phyloP scores from a whole-genome alignment of 2,329 filamentous ascomycete genomes.

The Zymoseptoria passerinii region DNA sequence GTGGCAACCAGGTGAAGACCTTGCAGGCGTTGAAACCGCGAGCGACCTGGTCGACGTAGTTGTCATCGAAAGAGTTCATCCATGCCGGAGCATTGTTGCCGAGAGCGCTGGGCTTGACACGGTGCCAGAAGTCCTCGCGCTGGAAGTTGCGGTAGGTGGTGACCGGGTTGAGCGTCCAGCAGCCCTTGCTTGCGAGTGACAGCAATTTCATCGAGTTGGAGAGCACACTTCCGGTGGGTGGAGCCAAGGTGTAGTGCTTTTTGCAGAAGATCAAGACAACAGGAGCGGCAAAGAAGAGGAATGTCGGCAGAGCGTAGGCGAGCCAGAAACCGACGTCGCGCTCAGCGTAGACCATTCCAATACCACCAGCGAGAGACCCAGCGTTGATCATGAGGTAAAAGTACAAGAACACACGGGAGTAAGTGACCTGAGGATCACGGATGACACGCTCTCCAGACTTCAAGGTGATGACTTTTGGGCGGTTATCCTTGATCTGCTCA shows the following conservation, averaged over 20 bases:
- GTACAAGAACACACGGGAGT: conserved; percentile 46
- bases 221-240: conserved; percentile 61
- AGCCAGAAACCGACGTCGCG: conserved; percentile 58
- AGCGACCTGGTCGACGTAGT: conserved; percentile 70
- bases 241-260: conserved; percentile 49
- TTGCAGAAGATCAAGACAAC: conserved; percentile 41
- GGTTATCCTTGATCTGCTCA: conserved; percentile 38
- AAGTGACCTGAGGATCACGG: conserved; percentile 39
- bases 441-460: conserved; percentile 40
- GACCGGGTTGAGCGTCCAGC: conserved; percentile 53
- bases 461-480: conserved; percentile 32
- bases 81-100: conserved; percentile 51
- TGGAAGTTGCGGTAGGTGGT: conserved; percentile 52
- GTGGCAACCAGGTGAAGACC: conserved; percentile 50
- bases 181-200: conserved; percentile 49
- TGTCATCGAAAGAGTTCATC: conserved; percentile 72
- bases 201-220: conserved; percentile 58
- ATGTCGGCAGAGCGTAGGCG: conserved; percentile 54
- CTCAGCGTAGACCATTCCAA: conserved; percentile 62
- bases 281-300: conserved; percentile 57
- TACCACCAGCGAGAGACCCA: conserved; percentile 52
- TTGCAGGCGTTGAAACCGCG: conserved; percentile 59
- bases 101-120: conserved; percentile 58
- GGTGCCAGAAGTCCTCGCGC: conserved; percentile 51
- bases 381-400: conserved; percentile 69